Evolutionary conservation across 352 stramenopile species (phyloP).

Genomic region (Lagenidium giganteum): DNA sequence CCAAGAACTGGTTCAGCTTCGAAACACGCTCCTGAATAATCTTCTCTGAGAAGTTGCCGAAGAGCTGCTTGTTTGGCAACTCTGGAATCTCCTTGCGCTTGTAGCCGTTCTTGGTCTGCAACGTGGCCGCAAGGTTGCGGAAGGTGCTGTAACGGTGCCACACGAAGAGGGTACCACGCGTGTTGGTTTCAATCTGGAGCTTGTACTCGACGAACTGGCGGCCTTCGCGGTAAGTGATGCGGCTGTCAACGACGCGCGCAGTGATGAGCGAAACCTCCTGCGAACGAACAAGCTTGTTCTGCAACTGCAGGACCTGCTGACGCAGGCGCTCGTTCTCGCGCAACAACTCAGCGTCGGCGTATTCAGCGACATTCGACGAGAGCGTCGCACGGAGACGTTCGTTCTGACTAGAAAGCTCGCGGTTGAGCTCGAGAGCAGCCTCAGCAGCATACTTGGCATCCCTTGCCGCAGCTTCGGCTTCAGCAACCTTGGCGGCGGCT

Average conservation of each 20-base stretch:
- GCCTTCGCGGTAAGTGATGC: constrained; percentile 26
- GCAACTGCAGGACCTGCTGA: constrained; percentile 29
- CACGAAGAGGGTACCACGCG: constrained; percentile 31
- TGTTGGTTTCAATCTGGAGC: constrained; percentile 39
- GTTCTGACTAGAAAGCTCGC: constrained; percentile 24
- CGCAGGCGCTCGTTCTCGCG: constrained; percentile 29
- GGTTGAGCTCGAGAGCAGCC: constrained; percentile 24
- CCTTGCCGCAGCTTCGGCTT: constrained; percentile 62
- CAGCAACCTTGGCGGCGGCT: constrained; percentile 65
- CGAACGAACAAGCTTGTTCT: constrained; percentile 33
- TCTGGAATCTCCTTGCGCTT: constrained; percentile 34
- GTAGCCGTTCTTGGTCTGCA: constrained; percentile 35
- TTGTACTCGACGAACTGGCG: constrained; percentile 50
- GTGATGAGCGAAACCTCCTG: constrained; percentile 28
- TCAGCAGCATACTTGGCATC: constrained; percentile 52
- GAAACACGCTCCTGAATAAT: constrained; percentile 36
- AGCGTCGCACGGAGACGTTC: constrained; percentile 25
- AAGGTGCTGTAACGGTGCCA: constrained; percentile 50
- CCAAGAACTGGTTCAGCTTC: constrained; percentile 42
- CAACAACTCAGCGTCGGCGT: constrained; percentile 24
- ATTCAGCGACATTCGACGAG: constrained; percentile 25
- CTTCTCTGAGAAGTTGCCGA: constrained; percentile 30
- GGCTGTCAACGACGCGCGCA: constrained; percentile 29
- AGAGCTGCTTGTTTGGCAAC: constrained; percentile 39
- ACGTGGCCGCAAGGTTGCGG: constrained; percentile 28